phyloP scores from a whole-genome alignment of 129 eudicot species.

The Ambrosia trifida region DNA sequence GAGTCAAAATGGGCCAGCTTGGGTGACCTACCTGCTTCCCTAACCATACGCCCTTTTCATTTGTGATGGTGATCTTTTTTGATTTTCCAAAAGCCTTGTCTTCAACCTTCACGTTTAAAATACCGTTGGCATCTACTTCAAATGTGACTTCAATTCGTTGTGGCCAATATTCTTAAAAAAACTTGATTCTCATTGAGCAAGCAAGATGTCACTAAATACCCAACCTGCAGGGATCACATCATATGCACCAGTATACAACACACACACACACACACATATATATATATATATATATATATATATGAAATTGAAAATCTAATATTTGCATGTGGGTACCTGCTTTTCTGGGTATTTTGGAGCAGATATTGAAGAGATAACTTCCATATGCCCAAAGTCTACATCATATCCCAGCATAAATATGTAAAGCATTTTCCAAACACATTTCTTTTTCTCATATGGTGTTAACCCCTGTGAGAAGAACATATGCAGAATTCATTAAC shows the following conservation, averaged over 20 bases:
- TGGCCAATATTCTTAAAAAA: conserved; percentile 89
- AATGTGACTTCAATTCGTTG: too few species aligned
- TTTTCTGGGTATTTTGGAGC: conserved; percentile 99
- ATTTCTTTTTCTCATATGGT: conserved; percentile 91
- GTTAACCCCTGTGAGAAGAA: conserved; percentile 61
- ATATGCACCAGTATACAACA: conserved; percentile 5
- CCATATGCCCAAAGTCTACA: conserved; percentile 99
- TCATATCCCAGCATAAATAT: conserved; percentile 94
- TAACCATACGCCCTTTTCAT: too few species aligned
- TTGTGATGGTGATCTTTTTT: too few species aligned
- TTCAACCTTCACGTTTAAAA: too few species aligned
- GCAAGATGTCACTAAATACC: conserved; percentile 90
- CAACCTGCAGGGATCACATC: conserved; percentile 61
- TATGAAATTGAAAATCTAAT: too few species aligned
- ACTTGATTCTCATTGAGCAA: conserved; percentile 97
- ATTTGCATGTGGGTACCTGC: conserved; percentile 55
- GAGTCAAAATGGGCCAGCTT: too few species aligned
- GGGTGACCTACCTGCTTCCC: too few species aligned
- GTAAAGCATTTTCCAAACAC: conserved; percentile 99
- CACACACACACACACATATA: too few species aligned
- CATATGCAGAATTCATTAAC: neutral
- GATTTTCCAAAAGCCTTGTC: too few species aligned
- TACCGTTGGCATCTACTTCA: too few species aligned
- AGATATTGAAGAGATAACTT: conserved; percentile 91
- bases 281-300: too few species aligned